Percentiles rank a stretch among this genome's conserved stretches.
Conservation (phyloP, 495 filamentous ascomycete species). For the Aspergillus affinis region DNA sequence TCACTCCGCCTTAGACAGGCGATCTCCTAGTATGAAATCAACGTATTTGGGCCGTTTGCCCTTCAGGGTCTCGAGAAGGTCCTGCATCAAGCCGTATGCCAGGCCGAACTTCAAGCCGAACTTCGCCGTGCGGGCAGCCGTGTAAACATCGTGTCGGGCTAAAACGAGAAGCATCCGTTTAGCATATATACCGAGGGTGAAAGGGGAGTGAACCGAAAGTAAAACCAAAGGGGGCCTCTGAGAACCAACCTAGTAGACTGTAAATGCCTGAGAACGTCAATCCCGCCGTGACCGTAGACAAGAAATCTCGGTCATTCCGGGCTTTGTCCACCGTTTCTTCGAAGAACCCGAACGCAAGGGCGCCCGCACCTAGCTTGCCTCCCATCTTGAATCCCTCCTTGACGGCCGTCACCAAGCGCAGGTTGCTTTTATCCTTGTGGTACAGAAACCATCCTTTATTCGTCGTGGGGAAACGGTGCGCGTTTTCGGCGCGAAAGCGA, state of each 20-base stretch:
- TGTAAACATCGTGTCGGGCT: constrained; percentile 81
- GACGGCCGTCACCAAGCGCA: constrained; percentile 68
- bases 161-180: constrained; percentile 11
- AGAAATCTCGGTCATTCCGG: constrained; percentile 64
- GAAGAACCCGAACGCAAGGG: constrained; percentile 64
- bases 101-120: constrained; percentile 76
- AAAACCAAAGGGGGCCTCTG: background rate
- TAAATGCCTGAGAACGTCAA: constrained; percentile 81
- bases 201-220: background rate
- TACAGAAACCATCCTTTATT: constrained; percentile 92
- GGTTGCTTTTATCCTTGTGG: constrained; percentile 96
- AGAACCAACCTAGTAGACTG: constrained; percentile 74
- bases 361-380: constrained; percentile 63
- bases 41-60: constrained; percentile 73
- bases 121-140: constrained; percentile 81
- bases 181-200: constrained; percentile 10
- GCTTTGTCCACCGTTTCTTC: constrained; percentile 84
- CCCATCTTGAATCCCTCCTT: constrained; percentile 78
- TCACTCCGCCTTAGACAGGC: constrained; percentile 23
- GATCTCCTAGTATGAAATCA: constrained; percentile 57
- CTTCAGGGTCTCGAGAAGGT: constrained; percentile 59
- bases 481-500: constrained; percentile 90
- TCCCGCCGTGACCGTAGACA: constrained; percentile 76
- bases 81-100: constrained; percentile 78
- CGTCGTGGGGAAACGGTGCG: constrained; percentile 81